These are phyloP conservation scores for Podospora bellae-mahoneyi DNA, from an alignment of 495 filamentous ascomycete species.

Conservation along the genomic window DNA sequence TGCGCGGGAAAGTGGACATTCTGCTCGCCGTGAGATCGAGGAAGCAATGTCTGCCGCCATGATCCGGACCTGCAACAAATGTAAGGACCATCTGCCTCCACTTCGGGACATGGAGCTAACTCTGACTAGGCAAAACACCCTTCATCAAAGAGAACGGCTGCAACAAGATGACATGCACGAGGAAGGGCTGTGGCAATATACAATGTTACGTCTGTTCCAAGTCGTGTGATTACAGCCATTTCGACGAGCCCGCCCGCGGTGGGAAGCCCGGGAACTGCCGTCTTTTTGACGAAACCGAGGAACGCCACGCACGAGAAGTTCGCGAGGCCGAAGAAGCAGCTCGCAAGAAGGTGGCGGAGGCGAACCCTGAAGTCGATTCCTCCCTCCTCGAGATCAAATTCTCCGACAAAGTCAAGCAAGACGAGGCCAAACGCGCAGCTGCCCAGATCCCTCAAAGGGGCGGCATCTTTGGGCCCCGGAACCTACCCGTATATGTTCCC, in stretches of 20 bases:
- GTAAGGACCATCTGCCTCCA: slow-evolving; percentile 29
- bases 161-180: slow-evolving; percentile 75
- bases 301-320: slow-evolving; percentile 64
- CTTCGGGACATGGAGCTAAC: slow-evolving; percentile 23
- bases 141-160: slow-evolving; percentile 78
- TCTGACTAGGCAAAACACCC: slow-evolving; percentile 46
- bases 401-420: slow-evolving; percentile 52
- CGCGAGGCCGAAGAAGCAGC: slow-evolving; percentile 59
- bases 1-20: slow-evolving; percentile 54
- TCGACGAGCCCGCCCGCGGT: slow-evolving; percentile 45
- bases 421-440: slow-evolving; percentile 23
- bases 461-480: too few relatives aligned
- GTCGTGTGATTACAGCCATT: slow-evolving; percentile 52
- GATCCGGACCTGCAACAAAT: slow-evolving; percentile 70
- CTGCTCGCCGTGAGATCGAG: slow-evolving; percentile 65
- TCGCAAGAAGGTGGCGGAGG: slow-evolving; percentile 51
- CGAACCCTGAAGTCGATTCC: slow-evolving; percentile 58
- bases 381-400: slow-evolving; percentile 57
- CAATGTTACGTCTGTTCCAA: slow-evolving; percentile 77
- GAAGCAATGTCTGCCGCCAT: slow-evolving; percentile 80
- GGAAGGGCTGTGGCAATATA: slow-evolving; percentile 49
- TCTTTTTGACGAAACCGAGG: slow-evolving; percentile 64
- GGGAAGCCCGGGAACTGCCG: slow-evolving; percentile 56
- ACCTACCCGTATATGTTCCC: too few relatives aligned
- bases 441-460: not conserved